These are phyloP conservation scores for Dothideomycetes sp. DNA, from an alignment of 2,329 filamentous ascomycete genomes.

Conservation along the genomic window DNA sequence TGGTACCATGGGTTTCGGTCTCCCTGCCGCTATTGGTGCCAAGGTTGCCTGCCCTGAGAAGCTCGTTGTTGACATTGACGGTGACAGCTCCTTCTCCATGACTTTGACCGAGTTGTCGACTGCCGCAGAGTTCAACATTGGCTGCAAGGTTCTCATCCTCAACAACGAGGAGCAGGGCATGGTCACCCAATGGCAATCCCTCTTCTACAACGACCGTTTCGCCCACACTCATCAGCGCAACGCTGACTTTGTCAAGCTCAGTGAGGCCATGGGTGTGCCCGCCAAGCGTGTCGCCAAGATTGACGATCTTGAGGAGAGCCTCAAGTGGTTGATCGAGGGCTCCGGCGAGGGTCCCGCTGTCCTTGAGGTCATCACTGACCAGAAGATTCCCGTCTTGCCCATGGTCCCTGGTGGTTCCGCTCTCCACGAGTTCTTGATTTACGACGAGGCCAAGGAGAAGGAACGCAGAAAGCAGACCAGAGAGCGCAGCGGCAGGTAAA, in stretches of 20 bases:
- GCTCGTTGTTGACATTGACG: slow-evolving; percentile 90
- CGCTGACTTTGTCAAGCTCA: slow-evolving; percentile 90
- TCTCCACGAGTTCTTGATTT: slow-evolving; percentile 87
- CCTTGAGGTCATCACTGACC: slow-evolving; percentile 83
- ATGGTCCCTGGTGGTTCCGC: slow-evolving; percentile 88
- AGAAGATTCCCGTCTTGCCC: slow-evolving; percentile 85
- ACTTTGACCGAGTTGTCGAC: slow-evolving; percentile 91
- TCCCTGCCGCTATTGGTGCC: slow-evolving; percentile 89
- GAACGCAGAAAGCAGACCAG: slow-evolving; percentile 28
- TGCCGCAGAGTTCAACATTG: slow-evolving; percentile 91
- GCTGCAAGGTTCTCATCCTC: slow-evolving; percentile 84
- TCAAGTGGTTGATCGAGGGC: slow-evolving; percentile 76
- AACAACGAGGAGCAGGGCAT: slow-evolving; percentile 99
- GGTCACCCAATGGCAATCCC: slow-evolving; percentile 97
- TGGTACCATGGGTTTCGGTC: slow-evolving; percentile 90
- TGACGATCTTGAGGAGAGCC: slow-evolving; percentile 63
- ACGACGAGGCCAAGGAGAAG: slow-evolving; percentile 52
- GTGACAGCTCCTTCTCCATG: slow-evolving; percentile 99
- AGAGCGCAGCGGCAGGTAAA: slow-evolving; percentile 29
- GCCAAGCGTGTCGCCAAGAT: slow-evolving; percentile 63
- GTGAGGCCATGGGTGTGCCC: slow-evolving; percentile 83
- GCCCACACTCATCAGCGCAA: slow-evolving; percentile 90
- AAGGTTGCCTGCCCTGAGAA: slow-evolving; percentile 78
- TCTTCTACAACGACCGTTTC: slow-evolving; percentile 93
- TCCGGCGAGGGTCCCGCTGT: slow-evolving; percentile 77